A percentile compares a stretch with the other conserved stretches of the same genome.
These are phyloP conservation scores for Suhomyces bolitotheri DNA, from an alignment of 1,139 yeast species.

Conservation along the genomic window DNA sequence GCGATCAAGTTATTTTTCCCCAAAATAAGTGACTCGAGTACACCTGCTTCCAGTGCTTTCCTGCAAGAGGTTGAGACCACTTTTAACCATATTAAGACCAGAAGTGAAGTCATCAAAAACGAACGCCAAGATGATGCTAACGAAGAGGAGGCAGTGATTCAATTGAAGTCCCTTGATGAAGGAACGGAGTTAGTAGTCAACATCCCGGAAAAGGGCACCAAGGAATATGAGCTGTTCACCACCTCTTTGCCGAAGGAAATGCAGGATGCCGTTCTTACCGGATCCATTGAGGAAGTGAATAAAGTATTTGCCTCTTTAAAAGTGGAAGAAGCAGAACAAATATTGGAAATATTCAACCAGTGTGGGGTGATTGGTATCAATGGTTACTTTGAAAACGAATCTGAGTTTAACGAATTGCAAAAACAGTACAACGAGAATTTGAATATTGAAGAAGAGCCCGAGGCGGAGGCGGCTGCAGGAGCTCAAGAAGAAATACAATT, in stretches of 20 bases:
- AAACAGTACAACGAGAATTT: conserved; percentile 23
- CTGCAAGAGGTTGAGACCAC: conserved; percentile 72
- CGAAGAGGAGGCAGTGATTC: conserved; percentile 78
- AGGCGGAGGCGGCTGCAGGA: conserved; percentile 2
- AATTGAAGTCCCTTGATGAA: conserved; percentile 85
- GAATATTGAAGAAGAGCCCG: conserved; percentile 13
- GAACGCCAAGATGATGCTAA: conserved; percentile 29
- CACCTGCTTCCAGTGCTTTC: conserved; percentile 69
- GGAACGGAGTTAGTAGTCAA: conserved; percentile 71
- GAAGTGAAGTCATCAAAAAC: conserved; percentile 67
- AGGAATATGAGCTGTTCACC: conserved; percentile 53
- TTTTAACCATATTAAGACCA: conserved; percentile 63
- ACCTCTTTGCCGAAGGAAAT: conserved; percentile 59
- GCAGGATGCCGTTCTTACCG: conserved; percentile 75
- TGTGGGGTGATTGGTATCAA: conserved; percentile 80
- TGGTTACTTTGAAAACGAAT: conserved; percentile 32
- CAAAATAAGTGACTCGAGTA: conserved; percentile 53
- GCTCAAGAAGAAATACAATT: conserved; percentile 3
- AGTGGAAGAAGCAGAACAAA: conserved; percentile 76
- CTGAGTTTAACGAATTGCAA: conserved; percentile 27
- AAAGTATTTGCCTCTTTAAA: conserved; percentile 76
- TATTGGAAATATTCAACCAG: conserved; percentile 72
- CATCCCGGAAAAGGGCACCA: conserved; percentile 60
- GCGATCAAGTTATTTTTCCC: conserved; percentile 72
- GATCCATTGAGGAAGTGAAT: conserved; percentile 76